phyloP scores from a whole-genome alignment of 2,329 filamentous ascomycete species.

The Hypoxylon sp. region DNA sequence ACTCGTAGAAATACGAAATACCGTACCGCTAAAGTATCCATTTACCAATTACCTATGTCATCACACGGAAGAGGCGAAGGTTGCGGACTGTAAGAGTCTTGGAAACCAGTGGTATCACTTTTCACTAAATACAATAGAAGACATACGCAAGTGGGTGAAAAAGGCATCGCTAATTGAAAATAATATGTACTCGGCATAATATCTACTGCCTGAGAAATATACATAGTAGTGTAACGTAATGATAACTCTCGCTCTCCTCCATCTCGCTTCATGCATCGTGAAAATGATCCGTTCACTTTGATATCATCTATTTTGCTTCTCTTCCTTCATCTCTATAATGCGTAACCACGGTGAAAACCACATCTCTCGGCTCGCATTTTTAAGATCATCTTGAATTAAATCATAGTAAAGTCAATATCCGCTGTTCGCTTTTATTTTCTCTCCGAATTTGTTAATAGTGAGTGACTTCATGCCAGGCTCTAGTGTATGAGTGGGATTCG shows the following conservation, averaged over 20 bases:
- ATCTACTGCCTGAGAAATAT: conserved; percentile 24
- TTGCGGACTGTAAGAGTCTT: no score
- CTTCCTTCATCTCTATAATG: conserved; percentile 21
- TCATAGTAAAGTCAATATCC: conserved; percentile 16
- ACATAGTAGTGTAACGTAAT: conserved; percentile 19
- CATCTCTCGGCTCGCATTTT: background rate
- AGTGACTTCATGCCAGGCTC: no score
- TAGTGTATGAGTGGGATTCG: conserved; percentile 15
- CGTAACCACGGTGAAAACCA: conserved; percentile 11
- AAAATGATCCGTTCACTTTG: conserved; percentile 6
- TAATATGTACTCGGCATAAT: conserved; percentile 39
- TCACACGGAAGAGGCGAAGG: no score
- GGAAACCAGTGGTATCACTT: no score
- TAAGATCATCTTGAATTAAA: conserved; percentile 11
- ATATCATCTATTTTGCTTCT: conserved; percentile 7
- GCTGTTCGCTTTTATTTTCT: conserved; percentile 12
- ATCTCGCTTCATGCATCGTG: conserved; percentile 1
- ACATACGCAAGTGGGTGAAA: background rate
- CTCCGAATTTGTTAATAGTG: conserved; percentile 16
- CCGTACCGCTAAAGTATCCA: no score
- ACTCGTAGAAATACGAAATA: no score
- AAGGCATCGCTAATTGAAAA: conserved; percentile 19
- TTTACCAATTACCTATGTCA: no score
- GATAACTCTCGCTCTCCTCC: background rate
- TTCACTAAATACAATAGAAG: no score